Evolutionary conservation across 2,329 filamentous ascomycete genomes (phyloP), one percentile per base, ranked within the genome.

Genomic region (Aspergillus transmontanensis): DNA sequence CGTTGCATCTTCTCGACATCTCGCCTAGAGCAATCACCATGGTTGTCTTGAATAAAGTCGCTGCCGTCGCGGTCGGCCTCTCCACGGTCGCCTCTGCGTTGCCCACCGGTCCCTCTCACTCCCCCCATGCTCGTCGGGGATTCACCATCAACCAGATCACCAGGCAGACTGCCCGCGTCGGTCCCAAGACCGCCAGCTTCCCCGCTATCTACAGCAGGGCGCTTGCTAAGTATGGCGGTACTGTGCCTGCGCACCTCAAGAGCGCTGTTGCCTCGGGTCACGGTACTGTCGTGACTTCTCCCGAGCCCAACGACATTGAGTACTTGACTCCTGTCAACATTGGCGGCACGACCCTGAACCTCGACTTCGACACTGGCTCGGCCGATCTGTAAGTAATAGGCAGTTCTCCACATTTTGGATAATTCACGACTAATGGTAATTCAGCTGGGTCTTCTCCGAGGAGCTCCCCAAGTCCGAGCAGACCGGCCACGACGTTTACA

Each of bases 331-430:
- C 88, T 0, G 86, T 93, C 54, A 82, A 80, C 2, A 80, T 93
- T 65, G 91, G 90, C 51, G 78, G 84, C 72, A 87, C 89, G 69
- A 85, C 80, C 3, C 73, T 92, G 66, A 84, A 87, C 63, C 75
- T 93, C 64, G 89, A 92, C 73, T 85, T 93, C 64, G 91, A 93
- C 68, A 93, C 90, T 16, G 89, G 83, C 66, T 90, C 82, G 66
- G 83, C 87, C 48, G 89, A 90, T 77, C 84, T 91, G 89, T 87
- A 76, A 79, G 85, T 79, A 14, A 14, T 45, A 26, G 28, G 1
- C 30, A 16, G 2, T 28, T n/a, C 16, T 7, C 32, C 56, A 34
- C 5, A 51, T 30, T 14, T 32, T 51, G 50, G 26, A 39, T 43
- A 23, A 60, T 14, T 9, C 21, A 28, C 21, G 39, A 39, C 58